Conservation (phyloP, 192 early-diverging fungal genomes). For the Diversispora epigaea region DNA sequence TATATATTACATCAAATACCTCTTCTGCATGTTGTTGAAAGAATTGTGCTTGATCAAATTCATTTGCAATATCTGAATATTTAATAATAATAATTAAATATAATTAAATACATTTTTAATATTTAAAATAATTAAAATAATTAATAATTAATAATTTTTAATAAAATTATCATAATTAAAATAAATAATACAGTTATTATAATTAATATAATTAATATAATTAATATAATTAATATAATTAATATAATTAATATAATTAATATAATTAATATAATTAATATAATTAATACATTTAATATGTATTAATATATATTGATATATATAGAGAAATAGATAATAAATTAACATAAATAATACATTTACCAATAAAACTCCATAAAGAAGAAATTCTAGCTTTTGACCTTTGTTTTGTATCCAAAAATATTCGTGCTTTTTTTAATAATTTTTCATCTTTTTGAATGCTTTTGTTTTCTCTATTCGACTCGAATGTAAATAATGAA, state of each 20-base stretch:
- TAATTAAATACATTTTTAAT: too few relatives aligned
- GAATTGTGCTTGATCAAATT: constrained; percentile 73
- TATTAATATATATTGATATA: not conserved
- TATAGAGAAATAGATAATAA: not conserved
- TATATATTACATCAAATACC: constrained; percentile 67
- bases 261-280: not conserved
- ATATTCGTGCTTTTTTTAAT: constrained; percentile 69
- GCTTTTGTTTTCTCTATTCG: constrained; percentile 31
- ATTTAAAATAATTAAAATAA: not conserved
- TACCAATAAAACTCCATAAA: constrained; percentile 73
- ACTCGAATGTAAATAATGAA: constrained; percentile 34
- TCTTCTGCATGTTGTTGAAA: constrained; percentile 73
- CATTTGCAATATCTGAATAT: constrained; percentile 58
- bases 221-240: not conserved
- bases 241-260: not conserved
- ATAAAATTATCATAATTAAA: not conserved
- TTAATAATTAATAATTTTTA: not conserved
- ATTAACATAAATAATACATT: not conserved
- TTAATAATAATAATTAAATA: too few relatives aligned
- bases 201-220: too few relatives aligned
- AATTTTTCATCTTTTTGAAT: constrained; percentile 51
- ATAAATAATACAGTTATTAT: not conserved
- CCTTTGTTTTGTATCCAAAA: constrained; percentile 78
- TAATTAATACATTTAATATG: not conserved
- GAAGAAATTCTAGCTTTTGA: constrained; percentile 63